A percentile compares a stretch with the other conserved stretches of the same genome.
phyloP scores from a whole-genome alignment of 192 early-diverging fungal species.

The Chytriomyces confervae region DNA sequence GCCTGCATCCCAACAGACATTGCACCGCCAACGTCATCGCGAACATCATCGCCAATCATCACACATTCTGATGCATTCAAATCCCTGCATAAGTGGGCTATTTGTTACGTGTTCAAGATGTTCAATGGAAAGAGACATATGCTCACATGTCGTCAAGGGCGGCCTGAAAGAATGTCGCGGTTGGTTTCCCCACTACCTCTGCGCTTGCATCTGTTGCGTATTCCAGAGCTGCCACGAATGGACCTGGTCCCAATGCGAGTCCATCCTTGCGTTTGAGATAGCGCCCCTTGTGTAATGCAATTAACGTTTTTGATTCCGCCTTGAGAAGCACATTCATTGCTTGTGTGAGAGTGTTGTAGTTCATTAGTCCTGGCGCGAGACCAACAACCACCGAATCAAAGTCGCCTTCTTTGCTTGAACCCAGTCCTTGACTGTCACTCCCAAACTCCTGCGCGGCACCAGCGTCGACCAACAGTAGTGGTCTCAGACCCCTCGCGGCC shows the following conservation, averaged over 20 bases:
- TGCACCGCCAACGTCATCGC: constrained; percentile 82
- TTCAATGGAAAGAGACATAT: background rate
- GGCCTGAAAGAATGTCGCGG: constrained; percentile 73
- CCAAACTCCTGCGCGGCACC: constrained; percentile 75
- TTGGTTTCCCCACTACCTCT: constrained; percentile 83
- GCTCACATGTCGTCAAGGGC: constrained; percentile 72
- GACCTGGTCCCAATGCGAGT: constrained; percentile 85
- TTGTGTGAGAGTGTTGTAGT: constrained; percentile 75
- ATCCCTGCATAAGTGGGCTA: constrained; percentile 7
- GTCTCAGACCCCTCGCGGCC: constrained; percentile 57
- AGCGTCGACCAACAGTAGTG: constrained; percentile 78
- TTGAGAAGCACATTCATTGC: constrained; percentile 75
- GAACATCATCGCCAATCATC: constrained; percentile 89
- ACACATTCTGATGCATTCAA: constrained; percentile 62
- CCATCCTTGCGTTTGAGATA: constrained; percentile 72
- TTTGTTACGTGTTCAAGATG: background rate
- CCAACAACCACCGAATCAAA: constrained; percentile 86
- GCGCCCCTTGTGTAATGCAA: constrained; percentile 82
- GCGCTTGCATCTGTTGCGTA: constrained; percentile 72
- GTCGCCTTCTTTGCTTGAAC: constrained; percentile 42
- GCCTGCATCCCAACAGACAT: constrained; percentile 70
- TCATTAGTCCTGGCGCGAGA: constrained; percentile 72
- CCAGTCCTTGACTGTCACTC: constrained; percentile 35
- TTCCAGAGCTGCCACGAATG: constrained; percentile 85
- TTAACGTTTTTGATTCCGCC: constrained; percentile 54